These are phyloP conservation scores for Aspergillus unguis DNA, from an alignment of 2,329 filamentous ascomycete genomes.

Conservation along the genomic window DNA sequence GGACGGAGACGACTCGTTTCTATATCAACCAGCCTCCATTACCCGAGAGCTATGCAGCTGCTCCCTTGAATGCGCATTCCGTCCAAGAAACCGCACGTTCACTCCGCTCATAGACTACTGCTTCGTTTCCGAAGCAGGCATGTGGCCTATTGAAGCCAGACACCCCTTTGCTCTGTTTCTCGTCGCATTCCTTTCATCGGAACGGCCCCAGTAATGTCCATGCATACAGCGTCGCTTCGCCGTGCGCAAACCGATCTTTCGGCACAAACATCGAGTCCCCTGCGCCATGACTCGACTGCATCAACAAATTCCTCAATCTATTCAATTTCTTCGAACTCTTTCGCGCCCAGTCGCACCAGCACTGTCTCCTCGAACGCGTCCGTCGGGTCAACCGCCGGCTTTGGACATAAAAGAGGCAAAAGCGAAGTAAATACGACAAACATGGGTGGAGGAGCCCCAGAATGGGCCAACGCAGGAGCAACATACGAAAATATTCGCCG, in stretches of 20 bases:
- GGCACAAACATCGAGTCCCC: constrained; percentile 45
- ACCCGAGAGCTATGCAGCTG: constrained; percentile 20
- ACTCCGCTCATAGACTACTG: constrained; percentile 22
- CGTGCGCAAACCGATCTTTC: constrained; percentile 40
- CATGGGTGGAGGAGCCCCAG: constrained; percentile 20
- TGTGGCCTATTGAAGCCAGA: constrained; percentile 36
- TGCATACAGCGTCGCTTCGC: constrained; percentile 34
- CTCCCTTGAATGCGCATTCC: constrained; percentile 27
- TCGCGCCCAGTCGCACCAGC: constrained; percentile 59
- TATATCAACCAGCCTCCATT: constrained; percentile 25
- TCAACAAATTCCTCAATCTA: constrained; percentile 55
- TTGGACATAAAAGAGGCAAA: constrained; percentile 68
- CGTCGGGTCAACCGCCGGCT: constrained; percentile 49
- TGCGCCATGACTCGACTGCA: constrained; percentile 54
- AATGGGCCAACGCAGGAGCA: constrained; percentile 52
- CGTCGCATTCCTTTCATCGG: constrained; percentile 29
- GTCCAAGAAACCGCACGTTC: constrained; percentile 8
- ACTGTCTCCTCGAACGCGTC: constrained; percentile 72
- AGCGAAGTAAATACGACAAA: constrained; percentile 64
- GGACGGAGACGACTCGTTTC: constrained; percentile 20
- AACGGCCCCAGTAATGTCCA: constrained; percentile 38
- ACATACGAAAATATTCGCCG: constrained; percentile 71
- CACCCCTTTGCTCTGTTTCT: constrained; percentile 24
- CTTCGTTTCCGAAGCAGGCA: constrained; percentile 34
- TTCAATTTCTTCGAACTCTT: constrained; percentile 48